Base-by-base conservation (phyloP, 1,139 yeast genomes). In the Wickerhamomyces sp. region DNA sequence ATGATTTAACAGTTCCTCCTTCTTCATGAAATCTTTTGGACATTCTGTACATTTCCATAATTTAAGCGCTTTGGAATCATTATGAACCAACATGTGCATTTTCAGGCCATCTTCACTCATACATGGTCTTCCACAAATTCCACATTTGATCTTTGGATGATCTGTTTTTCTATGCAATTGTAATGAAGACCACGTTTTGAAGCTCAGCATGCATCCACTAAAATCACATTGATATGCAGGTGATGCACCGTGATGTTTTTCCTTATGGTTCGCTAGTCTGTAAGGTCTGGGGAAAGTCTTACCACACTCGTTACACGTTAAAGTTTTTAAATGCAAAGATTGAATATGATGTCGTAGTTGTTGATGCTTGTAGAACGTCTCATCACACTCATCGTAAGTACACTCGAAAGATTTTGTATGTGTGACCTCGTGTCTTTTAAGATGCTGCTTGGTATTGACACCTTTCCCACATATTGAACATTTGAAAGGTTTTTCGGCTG, bases 391-490 rank as follows among this genome's bases (percentile, higher is more conserved):
- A 23, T 70, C 77, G 46, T 70, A 66, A 2, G 71, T 61, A 54
- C 96, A 88, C 34, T 54, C 50, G 52, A 78, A 81, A 0, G 89
- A 75, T 45, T 79, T 79, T 5, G 78, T 74, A 57, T 88, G 96
- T 11, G 94, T 80, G 18, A 73, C 66, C 44, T 68, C 89, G 55
- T 91, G 99, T 38, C 96, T 69, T 46, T 73, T 75, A 44, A 88
- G 64, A 55, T 89, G 97, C 60, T 91, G 98, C 32, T 61, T 60
- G 0, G 95, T 74, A 42, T 81, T 82, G 38, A 86, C 83, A 2
- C 96, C 95, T 55, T 87, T 87, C 2, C 81, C 81, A 57, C 99
- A 91, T 1, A 70, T 59, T 0, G 77, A 61, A 52, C 99, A 91
- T 36, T 68, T 73, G 52, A 72, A 80, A 0, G 96, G 96, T 50